A percentile compares a stretch with the other conserved stretches of the same genome.
These are phyloP conservation scores for Pseudonitzschia pungens DNA, from an alignment of 108 stramenopile species.

Conservation along the genomic window DNA sequence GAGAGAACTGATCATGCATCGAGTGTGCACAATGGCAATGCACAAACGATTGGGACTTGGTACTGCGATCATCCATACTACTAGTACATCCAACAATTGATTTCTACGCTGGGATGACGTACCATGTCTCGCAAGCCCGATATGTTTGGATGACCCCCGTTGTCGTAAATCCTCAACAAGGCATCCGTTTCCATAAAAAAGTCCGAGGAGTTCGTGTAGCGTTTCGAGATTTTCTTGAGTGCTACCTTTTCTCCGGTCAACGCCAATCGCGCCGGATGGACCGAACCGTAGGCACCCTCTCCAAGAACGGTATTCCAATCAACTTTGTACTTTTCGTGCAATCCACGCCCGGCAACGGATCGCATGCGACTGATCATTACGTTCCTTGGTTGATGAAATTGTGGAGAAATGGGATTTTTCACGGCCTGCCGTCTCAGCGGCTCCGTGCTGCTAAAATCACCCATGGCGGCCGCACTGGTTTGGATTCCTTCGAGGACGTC, in stretches of 20 bases:
- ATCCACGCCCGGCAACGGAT: conserved; percentile 33
- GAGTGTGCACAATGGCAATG: too few relatives aligned
- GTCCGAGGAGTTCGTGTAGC: conserved; percentile 62
- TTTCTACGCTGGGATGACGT: neutral
- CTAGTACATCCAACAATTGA: too few relatives aligned
- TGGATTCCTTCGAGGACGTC: neutral
- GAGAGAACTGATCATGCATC: too few relatives aligned
- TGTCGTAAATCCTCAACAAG: conserved; percentile 63
- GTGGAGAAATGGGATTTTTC: neutral
- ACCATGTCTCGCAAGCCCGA: conserved; percentile 39
- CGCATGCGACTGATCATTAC: conserved; percentile 54
- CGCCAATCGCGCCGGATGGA: conserved; percentile 65
- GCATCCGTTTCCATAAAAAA: conserved; percentile 81
- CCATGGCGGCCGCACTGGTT: neutral
- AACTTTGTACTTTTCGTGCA: conserved; percentile 67
- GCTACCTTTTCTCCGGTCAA: conserved; percentile 79
- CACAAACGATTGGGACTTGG: too few relatives aligned
- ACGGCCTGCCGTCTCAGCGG: neutral
- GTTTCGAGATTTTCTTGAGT: conserved; percentile 82
- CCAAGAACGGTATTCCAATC: conserved; percentile 79
- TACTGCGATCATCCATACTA: too few relatives aligned
- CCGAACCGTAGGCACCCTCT: conserved; percentile 81
- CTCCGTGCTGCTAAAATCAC: neutral
- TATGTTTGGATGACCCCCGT: conserved; percentile 83
- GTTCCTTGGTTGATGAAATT: conserved; percentile 25